These are phyloP conservation scores for Voacanga thouarsii DNA, from an alignment of 257 asterid genomes.

Conservation along the genomic window DNA sequence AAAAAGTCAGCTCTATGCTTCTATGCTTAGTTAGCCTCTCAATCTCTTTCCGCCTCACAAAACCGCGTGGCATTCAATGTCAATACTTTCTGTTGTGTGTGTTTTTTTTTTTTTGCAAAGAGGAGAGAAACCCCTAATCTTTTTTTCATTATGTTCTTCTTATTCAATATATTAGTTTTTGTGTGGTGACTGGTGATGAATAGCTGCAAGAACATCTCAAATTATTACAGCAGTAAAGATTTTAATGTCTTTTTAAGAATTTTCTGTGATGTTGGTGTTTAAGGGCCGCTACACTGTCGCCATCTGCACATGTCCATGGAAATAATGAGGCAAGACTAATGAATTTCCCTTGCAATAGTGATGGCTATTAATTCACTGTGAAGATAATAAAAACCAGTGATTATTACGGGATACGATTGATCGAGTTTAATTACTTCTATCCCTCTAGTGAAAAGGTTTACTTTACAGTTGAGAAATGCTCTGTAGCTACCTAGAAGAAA, in stretches of 20 bases:
- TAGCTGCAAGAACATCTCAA: neutral
- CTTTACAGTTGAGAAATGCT: neutral
- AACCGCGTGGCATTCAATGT: constrained; percentile 59
- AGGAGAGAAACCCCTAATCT: constrained; percentile 2
- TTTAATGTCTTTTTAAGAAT: neutral
- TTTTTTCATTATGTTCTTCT: neutral
- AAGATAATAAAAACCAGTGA: neutral
- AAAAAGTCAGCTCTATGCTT: constrained; percentile 39
- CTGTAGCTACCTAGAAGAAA: too few species aligned
- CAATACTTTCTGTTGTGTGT: constrained; percentile 30
- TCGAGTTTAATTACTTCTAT: too few species aligned
- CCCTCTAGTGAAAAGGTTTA: neutral
- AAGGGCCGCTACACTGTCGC: neutral
- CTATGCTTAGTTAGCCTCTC: constrained; percentile 19
- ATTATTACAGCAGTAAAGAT: neutral
- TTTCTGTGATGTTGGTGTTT: neutral
- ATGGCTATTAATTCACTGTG: neutral
- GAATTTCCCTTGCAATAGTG: neutral
- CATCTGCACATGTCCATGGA: neutral
- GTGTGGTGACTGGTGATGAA: too few species aligned
- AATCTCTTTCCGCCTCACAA: constrained; percentile 24
- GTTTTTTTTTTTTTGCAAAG: neutral
- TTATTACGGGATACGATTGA: neutral
- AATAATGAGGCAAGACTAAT: neutral
- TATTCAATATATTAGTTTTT: too few species aligned